Conservation (phyloP, 805 yeast genomes). For the Barnettozyma salicaria region DNA sequence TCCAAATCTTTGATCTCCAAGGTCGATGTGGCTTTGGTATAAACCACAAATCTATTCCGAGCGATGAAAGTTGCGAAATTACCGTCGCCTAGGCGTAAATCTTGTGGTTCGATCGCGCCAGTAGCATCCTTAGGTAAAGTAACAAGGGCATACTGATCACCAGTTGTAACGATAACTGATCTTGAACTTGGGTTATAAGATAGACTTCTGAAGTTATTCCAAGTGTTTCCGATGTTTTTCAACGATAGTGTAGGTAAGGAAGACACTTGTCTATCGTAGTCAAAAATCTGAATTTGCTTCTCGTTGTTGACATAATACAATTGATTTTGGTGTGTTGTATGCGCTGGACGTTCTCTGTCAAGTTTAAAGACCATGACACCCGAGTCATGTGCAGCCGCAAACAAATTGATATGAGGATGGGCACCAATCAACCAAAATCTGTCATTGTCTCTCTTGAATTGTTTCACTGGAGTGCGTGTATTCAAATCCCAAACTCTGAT, state of each 20-base stretch:
- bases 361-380: constrained; percentile 98
- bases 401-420: constrained; percentile 86
- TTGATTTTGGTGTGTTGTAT: constrained; percentile 62
- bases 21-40: constrained; percentile 54
- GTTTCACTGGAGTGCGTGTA: constrained; percentile 88
- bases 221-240: constrained; percentile 76
- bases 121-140: constrained; percentile 78
- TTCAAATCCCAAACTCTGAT: constrained; percentile 95
- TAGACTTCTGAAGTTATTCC: constrained; percentile 79
- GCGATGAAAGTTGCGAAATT: constrained; percentile 86
- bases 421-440: constrained; percentile 89
- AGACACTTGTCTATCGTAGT: constrained; percentile 54
- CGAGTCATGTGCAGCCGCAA: constrained; percentile 94
- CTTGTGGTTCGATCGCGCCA: constrained; percentile 92
- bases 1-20: constrained; percentile 79
- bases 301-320: constrained; percentile 74
- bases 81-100: constrained; percentile 72
- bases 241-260: constrained; percentile 77
- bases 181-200: constrained; percentile 92
- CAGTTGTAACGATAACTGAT: constrained; percentile 76
- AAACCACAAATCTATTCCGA: constrained; percentile 88
- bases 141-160: constrained; percentile 68
- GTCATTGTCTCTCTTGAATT: constrained; percentile 88
- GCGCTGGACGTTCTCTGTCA: constrained; percentile 97
- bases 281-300: constrained; percentile 79